phyloP scores from a whole-genome alignment of 495 filamentous ascomycete species.

The Trichoderma reesei region DNA sequence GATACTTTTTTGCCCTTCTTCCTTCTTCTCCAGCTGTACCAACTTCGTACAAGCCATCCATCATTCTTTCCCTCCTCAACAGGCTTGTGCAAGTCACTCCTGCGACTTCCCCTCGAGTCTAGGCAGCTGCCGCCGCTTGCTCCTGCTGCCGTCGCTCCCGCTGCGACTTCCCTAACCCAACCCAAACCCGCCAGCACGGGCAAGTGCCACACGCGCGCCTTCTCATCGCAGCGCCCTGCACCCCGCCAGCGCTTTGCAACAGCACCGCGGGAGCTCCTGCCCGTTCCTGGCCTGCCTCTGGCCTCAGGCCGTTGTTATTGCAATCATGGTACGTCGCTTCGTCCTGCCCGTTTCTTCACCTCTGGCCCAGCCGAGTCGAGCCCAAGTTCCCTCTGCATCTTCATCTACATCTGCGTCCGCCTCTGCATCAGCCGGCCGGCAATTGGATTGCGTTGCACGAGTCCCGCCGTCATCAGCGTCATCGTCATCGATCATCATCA shows the following conservation, averaged over 20 bases:
- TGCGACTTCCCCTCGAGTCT: not conserved
- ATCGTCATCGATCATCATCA: not conserved
- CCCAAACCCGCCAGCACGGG: not conserved
- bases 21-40: no score
- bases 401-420: not conserved
- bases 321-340: slow-evolving; percentile 2
- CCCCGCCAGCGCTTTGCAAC: slow-evolving; percentile 4
- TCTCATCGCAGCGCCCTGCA: not conserved
- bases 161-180: not conserved
- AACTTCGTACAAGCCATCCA: no score
- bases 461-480: not conserved
- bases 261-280: not conserved
- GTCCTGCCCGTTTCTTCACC: not conserved
- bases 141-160: not conserved
- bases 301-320: not conserved
- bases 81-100: not conserved
- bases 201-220: slow-evolving; percentile 1
- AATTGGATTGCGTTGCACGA: no score
- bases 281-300: slow-evolving; percentile 3
- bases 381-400: not conserved
- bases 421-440: not conserved
- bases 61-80: not conserved
- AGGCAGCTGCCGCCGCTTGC: not conserved
- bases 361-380: not conserved
- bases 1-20: no score